Percentiles rank a stretch among this genome's conserved stretches.
phyloP scores from a whole-genome alignment of 176 grass and related monocot genomes.

The Oryza punctata region DNA sequence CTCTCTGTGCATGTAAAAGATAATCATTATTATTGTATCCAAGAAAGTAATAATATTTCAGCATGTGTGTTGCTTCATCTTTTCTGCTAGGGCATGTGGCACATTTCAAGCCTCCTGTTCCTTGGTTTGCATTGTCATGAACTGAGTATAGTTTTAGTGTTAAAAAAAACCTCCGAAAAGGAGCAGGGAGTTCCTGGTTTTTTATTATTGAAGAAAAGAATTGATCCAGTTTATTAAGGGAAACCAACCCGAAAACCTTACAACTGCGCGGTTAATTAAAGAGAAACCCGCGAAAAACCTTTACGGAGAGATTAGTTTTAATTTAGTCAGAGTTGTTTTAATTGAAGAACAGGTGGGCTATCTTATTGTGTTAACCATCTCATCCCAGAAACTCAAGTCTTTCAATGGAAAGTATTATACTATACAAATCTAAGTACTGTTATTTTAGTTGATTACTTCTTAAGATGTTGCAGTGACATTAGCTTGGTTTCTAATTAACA shows the following conservation, averaged over 20 bases:
- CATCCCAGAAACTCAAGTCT: not conserved
- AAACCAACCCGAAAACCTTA: too few relatives aligned
- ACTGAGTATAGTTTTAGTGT: not conserved
- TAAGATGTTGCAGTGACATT: not conserved
- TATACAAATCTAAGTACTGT: not conserved
- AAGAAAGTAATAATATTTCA: conserved; percentile 39
- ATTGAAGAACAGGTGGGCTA: too few relatives aligned
- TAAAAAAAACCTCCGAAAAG: too few relatives aligned
- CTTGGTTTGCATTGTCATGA: not conserved
- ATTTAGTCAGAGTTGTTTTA: not conserved
- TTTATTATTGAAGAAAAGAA: too few relatives aligned
- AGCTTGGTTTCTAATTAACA: conserved; percentile 3
- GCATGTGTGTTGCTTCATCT: conserved; percentile 36
- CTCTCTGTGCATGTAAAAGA: conserved; percentile 44
- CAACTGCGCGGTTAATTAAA: too few relatives aligned
- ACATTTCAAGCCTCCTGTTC: conserved; percentile 1
- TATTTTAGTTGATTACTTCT: not conserved
- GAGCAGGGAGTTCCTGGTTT: too few relatives aligned
- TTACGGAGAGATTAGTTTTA: too few relatives aligned
- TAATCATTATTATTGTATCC: conserved; percentile 48
- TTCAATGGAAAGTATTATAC: not conserved
- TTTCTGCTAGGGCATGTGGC: conserved; percentile 27
- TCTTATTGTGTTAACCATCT: not conserved
- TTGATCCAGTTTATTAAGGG: too few relatives aligned
- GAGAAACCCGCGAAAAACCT: too few relatives aligned